Base-by-base conservation (phyloP, 768 basidiomycete species). In the Lentinula edodes region DNA sequence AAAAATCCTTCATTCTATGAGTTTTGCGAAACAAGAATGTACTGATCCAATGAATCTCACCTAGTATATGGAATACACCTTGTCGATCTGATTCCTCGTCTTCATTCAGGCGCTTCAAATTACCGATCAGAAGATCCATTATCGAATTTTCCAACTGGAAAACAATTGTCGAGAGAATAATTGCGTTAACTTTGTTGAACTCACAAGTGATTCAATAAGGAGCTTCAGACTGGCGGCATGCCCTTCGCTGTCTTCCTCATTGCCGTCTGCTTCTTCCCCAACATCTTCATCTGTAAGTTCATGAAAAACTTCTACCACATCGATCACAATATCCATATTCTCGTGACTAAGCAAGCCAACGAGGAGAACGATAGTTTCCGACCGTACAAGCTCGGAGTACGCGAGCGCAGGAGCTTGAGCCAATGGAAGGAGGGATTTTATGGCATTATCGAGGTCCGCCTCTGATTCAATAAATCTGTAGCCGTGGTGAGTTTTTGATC, bases 251-350 rank as follows among this genome's bases (percentile, higher is more conserved):
- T 79, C 84, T 12, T 84, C 84, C 23, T 88, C 89, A 0, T 89
- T 83, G 9, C 83, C 85, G 28, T 84, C 86, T 2, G 70, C 83
- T 67, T 88, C 91, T 52, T 90, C 87, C 5, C 90, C 91, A 1
- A 93, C 92, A 67, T 98, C 96, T 73, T 98, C 97, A 66, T 99
- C 97, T 1, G 95, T 96, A 63, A 98, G 81, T 73, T 99, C 97
- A 67, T 94, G 89, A 5, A 99, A 79, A 18, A 96, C 83, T 70
- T 95, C 92, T 39, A 98, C 87, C 36, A 93, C 90, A 66, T 97
- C 95, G 59, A 98, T 91, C n/a, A 91, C 91, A 63, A 99, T 98
- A 74, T 99, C 97, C 52, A 89, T 82, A 71, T 99, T 99, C 73
- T 99, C 97, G 71, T 99, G 95, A 61, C 87, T 91, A 60, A 99